Evolutionary conservation across 768 basidiomycete genomes (phyloP).

Genomic region (Baorangia bicolor): DNA sequence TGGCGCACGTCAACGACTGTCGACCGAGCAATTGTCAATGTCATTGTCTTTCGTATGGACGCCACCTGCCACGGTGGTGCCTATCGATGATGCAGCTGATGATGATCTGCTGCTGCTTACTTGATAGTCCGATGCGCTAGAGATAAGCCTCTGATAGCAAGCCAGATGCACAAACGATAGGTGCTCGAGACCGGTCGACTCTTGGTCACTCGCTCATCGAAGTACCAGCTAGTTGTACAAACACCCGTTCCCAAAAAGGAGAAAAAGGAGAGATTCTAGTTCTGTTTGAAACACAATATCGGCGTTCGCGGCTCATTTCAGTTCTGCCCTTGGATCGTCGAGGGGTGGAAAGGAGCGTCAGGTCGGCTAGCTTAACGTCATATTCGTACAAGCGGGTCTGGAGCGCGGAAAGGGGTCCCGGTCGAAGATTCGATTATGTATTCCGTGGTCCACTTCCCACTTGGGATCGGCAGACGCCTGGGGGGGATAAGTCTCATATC

Average conservation of each 20-base stretch:
- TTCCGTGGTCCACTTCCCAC: slow-evolving; percentile 1
- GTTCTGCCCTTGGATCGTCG: not conserved
- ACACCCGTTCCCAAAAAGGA: not conserved
- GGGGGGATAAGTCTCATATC: not conserved
- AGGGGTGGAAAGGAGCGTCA: not conserved
- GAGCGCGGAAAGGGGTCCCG: not conserved
- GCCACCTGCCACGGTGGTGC: too few relatives aligned
- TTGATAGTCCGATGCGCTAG: slow-evolving; percentile 8
- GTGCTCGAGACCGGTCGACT: not conserved
- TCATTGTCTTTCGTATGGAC: too few relatives aligned
- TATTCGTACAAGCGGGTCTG: slow-evolving; percentile 1
- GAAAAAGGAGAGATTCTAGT: too few relatives aligned
- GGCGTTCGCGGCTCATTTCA: not conserved
- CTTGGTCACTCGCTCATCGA: not conserved
- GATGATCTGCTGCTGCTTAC: slow-evolving; percentile 6
- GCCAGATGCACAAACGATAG: not conserved
- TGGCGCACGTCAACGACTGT: not conserved
- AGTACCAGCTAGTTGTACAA: not conserved
- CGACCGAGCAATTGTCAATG: too few relatives aligned
- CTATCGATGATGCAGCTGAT: not conserved
- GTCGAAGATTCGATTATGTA: not conserved
- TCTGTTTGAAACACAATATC: too few relatives aligned
- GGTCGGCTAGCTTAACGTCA: not conserved
- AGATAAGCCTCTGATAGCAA: slow-evolving; percentile 7
- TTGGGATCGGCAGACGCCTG: not conserved